Percentiles rank a stretch among this genome's conserved stretches.
These are phyloP conservation scores for Sarocladium kiliense DNA, from an alignment of 2,329 filamentous ascomycete species.

Conservation along the genomic window DNA sequence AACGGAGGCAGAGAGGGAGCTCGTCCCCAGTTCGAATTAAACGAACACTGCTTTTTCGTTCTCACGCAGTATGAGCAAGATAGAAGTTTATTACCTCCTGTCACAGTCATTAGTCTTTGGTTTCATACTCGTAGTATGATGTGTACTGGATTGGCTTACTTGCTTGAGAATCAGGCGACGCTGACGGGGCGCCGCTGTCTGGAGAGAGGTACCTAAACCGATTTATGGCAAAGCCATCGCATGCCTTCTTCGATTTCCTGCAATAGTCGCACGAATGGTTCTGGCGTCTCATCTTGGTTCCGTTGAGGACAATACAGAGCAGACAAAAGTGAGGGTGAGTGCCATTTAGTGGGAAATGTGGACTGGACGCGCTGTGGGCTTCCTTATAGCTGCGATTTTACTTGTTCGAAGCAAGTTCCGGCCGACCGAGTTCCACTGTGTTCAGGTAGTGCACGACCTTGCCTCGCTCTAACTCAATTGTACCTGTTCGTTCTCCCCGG, in stretches of 20 bases:
- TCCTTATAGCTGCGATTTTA: too few relatives aligned
- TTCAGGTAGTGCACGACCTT: too few relatives aligned
- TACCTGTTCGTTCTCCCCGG: too few relatives aligned
- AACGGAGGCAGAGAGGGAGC: background rate
- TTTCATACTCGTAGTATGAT: too few relatives aligned
- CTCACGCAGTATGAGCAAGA: slow-evolving; percentile 18
- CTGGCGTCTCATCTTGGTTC: slow-evolving; percentile 7
- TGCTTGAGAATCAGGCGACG: background rate
- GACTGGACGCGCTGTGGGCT: too few relatives aligned
- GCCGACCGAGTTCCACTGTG: too few relatives aligned
- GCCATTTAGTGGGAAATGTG: too few relatives aligned
- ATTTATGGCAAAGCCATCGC: slow-evolving; percentile 17
- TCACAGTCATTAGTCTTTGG: too few relatives aligned
- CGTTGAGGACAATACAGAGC: too few relatives aligned
- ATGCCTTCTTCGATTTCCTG: slow-evolving; percentile 20
- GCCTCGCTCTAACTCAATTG: too few relatives aligned
- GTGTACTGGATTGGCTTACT: slow-evolving; percentile 4
- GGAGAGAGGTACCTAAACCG: background rate
- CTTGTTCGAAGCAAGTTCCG: too few relatives aligned
- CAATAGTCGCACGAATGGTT: slow-evolving; percentile 19
- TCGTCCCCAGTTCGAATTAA: slow-evolving; percentile 13
- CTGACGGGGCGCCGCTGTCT: background rate
- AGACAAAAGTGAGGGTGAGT: too few relatives aligned
- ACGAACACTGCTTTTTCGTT: slow-evolving; percentile 17
- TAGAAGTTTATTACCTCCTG: background rate